These are phyloP conservation scores for Chlamydomonas sp. DNA, from an alignment of 139 green algal species.

Conservation along the genomic window DNA sequence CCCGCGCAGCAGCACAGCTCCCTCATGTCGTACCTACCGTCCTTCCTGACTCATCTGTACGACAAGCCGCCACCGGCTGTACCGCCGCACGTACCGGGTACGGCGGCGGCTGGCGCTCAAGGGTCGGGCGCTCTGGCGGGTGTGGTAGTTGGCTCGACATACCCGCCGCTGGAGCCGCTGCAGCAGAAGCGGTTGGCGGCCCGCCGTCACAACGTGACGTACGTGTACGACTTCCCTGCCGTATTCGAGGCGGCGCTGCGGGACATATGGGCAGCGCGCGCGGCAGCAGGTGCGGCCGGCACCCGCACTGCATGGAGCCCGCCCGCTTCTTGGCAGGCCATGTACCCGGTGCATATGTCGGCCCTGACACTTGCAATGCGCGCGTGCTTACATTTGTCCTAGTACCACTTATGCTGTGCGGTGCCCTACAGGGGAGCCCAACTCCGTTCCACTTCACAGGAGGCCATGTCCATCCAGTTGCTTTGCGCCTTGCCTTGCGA, in stretches of 20 bases:
- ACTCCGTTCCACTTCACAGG: too few species aligned
- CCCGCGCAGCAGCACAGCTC: neutral
- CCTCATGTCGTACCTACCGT: neutral
- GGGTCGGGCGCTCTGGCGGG: slow-evolving; percentile 59
- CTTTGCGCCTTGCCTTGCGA: too few species aligned
- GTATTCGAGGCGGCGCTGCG: slow-evolving; percentile 92
- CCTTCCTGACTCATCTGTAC: too few species aligned
- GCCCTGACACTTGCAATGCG: neutral
- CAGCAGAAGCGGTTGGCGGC: slow-evolving; percentile 85
- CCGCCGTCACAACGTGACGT: slow-evolving; percentile 86
- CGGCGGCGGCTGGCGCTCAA: neutral
- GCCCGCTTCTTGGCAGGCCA: too few species aligned
- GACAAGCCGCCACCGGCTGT: neutral
- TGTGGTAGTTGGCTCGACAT: slow-evolving; percentile 69
- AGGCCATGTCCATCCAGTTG: too few species aligned
- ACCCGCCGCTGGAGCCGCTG: slow-evolving; percentile 81
- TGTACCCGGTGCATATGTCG: slow-evolving; percentile 35
- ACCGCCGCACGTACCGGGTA: neutral
- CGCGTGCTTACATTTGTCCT: too few species aligned
- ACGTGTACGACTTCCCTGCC: slow-evolving; percentile 96
- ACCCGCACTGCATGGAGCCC: too few species aligned
- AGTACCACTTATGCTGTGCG: too few species aligned
- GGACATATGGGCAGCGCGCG: slow-evolving; percentile 77
- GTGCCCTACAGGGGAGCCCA: too few species aligned
- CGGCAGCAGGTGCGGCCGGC: slow-evolving; percentile 47